phyloP scores from a whole-genome alignment of 176 grass and related monocot species.

The Echinochloa phyllopogon region DNA sequence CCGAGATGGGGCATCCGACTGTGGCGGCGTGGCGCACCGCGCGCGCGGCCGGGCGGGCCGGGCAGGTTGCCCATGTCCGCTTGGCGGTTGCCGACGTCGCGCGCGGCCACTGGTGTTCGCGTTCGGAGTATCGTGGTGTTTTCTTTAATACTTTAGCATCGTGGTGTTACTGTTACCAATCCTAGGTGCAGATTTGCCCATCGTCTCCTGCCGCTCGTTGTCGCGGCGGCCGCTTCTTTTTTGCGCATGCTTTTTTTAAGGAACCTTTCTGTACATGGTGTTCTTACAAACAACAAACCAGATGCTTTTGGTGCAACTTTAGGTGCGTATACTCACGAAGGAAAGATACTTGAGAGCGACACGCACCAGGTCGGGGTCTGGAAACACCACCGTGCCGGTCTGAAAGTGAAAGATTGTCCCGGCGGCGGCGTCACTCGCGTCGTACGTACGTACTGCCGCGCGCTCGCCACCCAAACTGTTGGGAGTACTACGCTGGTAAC shows the following conservation, averaged over 20 bases:
- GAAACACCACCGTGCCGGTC: background rate
- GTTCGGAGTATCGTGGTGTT: background rate
- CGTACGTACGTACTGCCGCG: background rate
- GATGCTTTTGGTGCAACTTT: background rate
- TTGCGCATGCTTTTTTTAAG: background rate
- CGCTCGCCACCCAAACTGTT: background rate
- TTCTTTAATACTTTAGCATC: no score
- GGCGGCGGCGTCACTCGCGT: background rate
- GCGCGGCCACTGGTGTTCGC: background rate
- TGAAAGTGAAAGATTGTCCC: background rate
- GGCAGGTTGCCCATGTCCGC: conserved; percentile 15
- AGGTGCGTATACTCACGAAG: background rate
- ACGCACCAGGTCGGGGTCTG: background rate
- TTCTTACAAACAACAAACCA: background rate
- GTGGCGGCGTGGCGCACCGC: background rate
- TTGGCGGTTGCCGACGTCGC: background rate
- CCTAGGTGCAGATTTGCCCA: background rate
- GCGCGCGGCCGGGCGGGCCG: background rate
- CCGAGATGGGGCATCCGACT: background rate
- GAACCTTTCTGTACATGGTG: background rate
- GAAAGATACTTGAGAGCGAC: background rate
- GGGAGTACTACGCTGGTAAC: background rate
- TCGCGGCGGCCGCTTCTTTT: background rate
- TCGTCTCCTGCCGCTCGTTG: background rate
- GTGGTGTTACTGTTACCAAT: background rate